phyloP scores from a whole-genome alignment of 768 basidiomycete species.

The Suillus clintonianus region DNA sequence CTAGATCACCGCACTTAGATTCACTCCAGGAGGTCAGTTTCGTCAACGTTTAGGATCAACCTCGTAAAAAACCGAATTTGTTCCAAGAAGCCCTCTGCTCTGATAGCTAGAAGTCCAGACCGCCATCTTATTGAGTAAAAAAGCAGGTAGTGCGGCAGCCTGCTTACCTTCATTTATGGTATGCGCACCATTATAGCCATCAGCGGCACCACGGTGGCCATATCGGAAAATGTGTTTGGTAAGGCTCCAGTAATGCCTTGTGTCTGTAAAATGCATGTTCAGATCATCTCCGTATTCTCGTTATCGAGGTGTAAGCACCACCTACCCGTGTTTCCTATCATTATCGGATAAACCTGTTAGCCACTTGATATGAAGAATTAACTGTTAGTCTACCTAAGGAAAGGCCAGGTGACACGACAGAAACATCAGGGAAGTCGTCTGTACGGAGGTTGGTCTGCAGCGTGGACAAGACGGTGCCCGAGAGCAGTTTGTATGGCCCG shows the following conservation, averaged over 20 bases:
- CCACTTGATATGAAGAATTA: slow-evolving; percentile 7
- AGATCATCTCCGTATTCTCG: slow-evolving; percentile 21
- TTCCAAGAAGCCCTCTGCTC: slow-evolving; percentile 30
- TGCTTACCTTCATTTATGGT: slow-evolving; percentile 30
- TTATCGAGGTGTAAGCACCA: slow-evolving; percentile 1
- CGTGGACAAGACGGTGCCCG: slow-evolving; percentile 44
- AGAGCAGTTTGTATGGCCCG: slow-evolving; percentile 41
- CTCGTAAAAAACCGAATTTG: slow-evolving; percentile 33
- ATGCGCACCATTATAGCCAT: slow-evolving; percentile 38
- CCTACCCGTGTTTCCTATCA: slow-evolving; percentile 25
- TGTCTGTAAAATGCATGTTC: slow-evolving; percentile 36
- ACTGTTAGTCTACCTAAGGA: slow-evolving; percentile 16
- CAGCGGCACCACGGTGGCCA: slow-evolving; percentile 28
- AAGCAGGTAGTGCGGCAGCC: not conserved
- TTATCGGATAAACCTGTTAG: not conserved
- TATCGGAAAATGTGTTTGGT: slow-evolving; percentile 51
- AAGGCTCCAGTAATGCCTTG: slow-evolving; percentile 46
- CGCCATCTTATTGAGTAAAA: slow-evolving; percentile 9
- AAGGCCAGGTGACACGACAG: slow-evolving; percentile 39
- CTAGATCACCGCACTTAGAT: not conserved
- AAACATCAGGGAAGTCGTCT: slow-evolving; percentile 21
- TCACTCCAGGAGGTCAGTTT: slow-evolving; percentile 22
- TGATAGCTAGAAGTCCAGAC: slow-evolving; percentile 22
- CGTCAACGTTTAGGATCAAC: slow-evolving; percentile 35
- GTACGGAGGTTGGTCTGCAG: slow-evolving; percentile 33